Conservation (phyloP, 331 rosid genomes). For the Quercus phellos region DNA sequence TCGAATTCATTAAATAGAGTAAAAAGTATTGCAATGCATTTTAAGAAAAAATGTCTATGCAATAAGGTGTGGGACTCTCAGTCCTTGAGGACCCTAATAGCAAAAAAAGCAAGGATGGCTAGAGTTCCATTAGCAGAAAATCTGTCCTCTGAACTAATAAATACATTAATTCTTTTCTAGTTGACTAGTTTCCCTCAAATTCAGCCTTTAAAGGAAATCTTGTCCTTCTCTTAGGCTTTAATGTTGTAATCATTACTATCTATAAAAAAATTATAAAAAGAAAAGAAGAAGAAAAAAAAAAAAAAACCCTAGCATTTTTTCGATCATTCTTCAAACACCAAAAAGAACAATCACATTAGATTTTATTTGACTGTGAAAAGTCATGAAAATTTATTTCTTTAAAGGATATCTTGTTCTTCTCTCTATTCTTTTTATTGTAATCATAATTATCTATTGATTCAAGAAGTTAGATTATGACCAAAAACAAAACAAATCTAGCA, state of each 20-base stretch:
- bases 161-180: not conserved
- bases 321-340: no score
- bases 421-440: constrained; percentile 3
- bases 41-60: not conserved
- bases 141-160: not conserved
- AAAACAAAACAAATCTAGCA: not conserved
- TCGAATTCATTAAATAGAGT: constrained; percentile 20
- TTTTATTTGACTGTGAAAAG: no score
- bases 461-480: not conserved
- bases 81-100: constrained; percentile 9
- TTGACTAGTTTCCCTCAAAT: not conserved
- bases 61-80: not conserved
- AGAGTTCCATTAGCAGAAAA: not conserved
- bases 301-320: not conserved
- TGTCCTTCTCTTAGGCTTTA: not conserved
- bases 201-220: not conserved
- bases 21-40: not conserved
- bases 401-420: not conserved
- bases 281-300: not conserved
- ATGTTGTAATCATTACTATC: not conserved
- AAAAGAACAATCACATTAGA: no score
- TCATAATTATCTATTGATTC: not conserved
- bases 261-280: not conserved
- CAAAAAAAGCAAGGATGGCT: not conserved
- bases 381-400: not conserved